Percentiles rank a stretch among this genome's conserved stretches.
Conservation (phyloP, 1,284 basidiomycete genomes). For the Ceratobasidium sp. region DNA sequence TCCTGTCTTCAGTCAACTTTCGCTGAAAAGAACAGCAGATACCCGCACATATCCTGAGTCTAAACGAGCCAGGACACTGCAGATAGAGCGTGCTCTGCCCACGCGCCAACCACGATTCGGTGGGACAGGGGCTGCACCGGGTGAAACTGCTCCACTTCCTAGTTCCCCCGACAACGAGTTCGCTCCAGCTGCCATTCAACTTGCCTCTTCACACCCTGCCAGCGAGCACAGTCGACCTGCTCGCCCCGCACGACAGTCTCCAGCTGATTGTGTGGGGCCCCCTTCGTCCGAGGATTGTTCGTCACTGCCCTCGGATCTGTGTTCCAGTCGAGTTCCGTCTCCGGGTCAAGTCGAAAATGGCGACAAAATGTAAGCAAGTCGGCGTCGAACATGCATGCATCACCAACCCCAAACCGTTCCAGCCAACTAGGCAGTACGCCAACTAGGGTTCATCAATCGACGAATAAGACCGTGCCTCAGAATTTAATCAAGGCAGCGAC, state of each 20-base stretch:
- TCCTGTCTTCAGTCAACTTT: conserved; percentile 8
- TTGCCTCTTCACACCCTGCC: conserved; percentile 23
- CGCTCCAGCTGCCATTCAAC: neutral
- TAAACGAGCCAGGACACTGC: conserved; percentile 30
- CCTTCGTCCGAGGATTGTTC: conserved; percentile 6
- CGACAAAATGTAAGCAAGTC: conserved; percentile 16
- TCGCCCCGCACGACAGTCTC: conserved; percentile 3
- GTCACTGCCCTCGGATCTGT: conserved; percentile 4
- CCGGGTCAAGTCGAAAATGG: conserved; percentile 5
- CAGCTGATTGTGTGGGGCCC: conserved; percentile 1
- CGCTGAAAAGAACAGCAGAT: conserved; percentile 35
- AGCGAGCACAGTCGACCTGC: neutral
- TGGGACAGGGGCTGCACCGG: conserved; percentile 43
- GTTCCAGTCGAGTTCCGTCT: conserved; percentile 5
- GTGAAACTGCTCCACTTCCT: conserved; percentile 40
- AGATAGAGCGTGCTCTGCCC: conserved; percentile 13
- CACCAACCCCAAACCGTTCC: conserved; percentile 30
- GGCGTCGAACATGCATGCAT: conserved; percentile 40
- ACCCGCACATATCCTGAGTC: conserved; percentile 9
- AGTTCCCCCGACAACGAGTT: conserved; percentile 14
- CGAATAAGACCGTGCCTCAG: conserved; percentile 41
- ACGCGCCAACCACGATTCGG: conserved; percentile 43
- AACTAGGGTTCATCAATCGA: conserved; percentile 40
- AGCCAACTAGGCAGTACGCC: conserved; percentile 19
- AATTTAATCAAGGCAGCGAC: conserved; percentile 16